Conservation (phyloP, 257 asterid genomes). For the Primulina huaijiensis region DNA sequence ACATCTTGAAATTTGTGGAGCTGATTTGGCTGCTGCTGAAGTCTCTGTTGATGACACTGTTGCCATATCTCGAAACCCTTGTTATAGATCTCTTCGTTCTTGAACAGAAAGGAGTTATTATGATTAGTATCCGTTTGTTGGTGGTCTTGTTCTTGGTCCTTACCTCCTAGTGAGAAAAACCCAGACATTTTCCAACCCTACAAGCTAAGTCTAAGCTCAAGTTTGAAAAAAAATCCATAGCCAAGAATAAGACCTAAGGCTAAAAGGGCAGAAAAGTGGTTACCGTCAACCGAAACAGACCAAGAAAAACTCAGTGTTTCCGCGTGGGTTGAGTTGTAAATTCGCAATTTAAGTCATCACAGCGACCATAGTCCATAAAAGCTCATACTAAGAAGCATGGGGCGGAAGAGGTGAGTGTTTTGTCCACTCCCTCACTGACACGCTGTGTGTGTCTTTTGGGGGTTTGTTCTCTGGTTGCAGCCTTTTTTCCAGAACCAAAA, state of each 20-base stretch:
- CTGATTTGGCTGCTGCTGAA: slow-evolving; percentile 26
- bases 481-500: slow-evolving; percentile 30
- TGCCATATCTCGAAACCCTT: slow-evolving; percentile 92
- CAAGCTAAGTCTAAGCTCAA: slow-evolving; percentile 34
- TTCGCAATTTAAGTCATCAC: slow-evolving; percentile 16
- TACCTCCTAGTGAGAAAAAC: slow-evolving; percentile 62
- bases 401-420: slow-evolving; percentile 24
- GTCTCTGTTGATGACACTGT: slow-evolving; percentile 48
- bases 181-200: slow-evolving; percentile 65
- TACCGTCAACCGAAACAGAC: background rate
- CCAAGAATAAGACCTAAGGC: slow-evolving; percentile 27
- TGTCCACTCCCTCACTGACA: slow-evolving; percentile 34
- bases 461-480: slow-evolving; percentile 32
- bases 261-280: slow-evolving; percentile 1
- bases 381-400: slow-evolving; percentile 3
- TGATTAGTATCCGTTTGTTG: slow-evolving; percentile 24
- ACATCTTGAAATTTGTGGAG: slow-evolving; percentile 33
- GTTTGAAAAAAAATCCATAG: slow-evolving; percentile 48
- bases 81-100: slow-evolving; percentile 70
- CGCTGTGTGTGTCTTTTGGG: slow-evolving; percentile 28
- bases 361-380: slow-evolving; percentile 17
- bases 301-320: slow-evolving; percentile 16
- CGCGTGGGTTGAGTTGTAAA: slow-evolving; percentile 17
- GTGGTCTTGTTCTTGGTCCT: slow-evolving; percentile 28
- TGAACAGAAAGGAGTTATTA: slow-evolving; percentile 45